Evolutionary conservation across 345 rosid species (phyloP), one percentile per base, ranked within the genome.

Genomic region (Leavenworthia alabamica): DNA sequence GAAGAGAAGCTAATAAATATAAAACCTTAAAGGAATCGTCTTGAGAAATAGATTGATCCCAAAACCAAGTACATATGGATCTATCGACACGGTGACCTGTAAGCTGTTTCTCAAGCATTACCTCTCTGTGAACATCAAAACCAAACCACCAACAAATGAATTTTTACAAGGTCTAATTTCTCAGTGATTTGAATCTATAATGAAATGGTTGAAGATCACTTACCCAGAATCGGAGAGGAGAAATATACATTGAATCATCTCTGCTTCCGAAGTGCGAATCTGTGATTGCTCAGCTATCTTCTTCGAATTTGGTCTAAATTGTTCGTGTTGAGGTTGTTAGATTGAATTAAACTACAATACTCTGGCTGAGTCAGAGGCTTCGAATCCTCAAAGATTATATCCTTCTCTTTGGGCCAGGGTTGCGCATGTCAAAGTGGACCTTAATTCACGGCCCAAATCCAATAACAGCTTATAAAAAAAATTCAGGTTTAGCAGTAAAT

Each of bases 81-180:
- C 99, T 80, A 58, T 89, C 99, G 0, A 93, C 95, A 0, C 96
- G 83, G 64, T 93, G 96, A 58, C 97, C 96, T 2, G 97, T 87
- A 33, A 89, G 80, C 88, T 93, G 97, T 53, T 93, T 93, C 92
- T 93, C 97, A 6, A 93, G 84, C 81, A 93, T 89, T 16, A 93
- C 96, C 75, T 86, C 99, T 39, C 99, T 93, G 79, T 13, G 35
- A 56, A 16, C 31, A 56, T 32, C 37, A 36, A 28, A 28, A 41
- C 14, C 28, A 56, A 58, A 62, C 23, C 48, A 50, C 29, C 29
- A 8, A 0, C 23, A 46, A 40, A 55, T 54, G 37, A 39, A 10
- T 16, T 31, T n/a, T n/a, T n/a, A n/a, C n/a, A 26, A 54, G 37
- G 32, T 33, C 3, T 3, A 43, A 41, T 4, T 53, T 36, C 24